Base-by-base conservation (phyloP, 139 green algal genomes). In the Chlorella sp. region DNA sequence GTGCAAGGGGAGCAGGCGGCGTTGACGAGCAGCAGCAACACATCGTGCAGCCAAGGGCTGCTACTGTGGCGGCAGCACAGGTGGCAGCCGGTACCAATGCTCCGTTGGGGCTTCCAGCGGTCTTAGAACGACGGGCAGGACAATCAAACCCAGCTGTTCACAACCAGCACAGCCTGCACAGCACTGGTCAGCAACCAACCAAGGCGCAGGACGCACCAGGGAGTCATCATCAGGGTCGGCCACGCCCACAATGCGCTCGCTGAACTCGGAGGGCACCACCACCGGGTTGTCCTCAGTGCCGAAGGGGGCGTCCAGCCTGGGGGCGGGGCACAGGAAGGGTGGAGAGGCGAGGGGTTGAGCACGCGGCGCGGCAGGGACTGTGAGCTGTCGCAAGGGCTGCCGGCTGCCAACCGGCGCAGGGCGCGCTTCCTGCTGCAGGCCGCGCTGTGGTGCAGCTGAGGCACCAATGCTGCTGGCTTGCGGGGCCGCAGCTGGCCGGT, bases 171-270 rank as follows among this genome's bases (percentile, higher is more conserved):
- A 69, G 63, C 17, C 44, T 51, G 44, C 44, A n/a, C n/a, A 51
- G 44, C 44, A 51, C 44, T 9, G 7, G 44, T 9, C 9, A 16
- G 44, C 44, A 51, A 69, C 18, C 63, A 16, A 69, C 63, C 63
- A 69, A 6, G 2, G 2, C 18, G 1, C 69, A 38, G 63, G 78
- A 56, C 81, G 30, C 88, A 93, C 85, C 81, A 91, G 67, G 32
- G 88, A 94, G 88, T 96, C 93, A 84, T 96, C 93, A 62, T 95
- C 92, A 15, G 93, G 93, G 85, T 96, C 93, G n/a, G 88, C 85
- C 34, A 95, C 92, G 17, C 93, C 93, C 64, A 96, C 93, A 60
- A 96, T 91, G 55, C 93, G 83, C 74, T 95, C 88, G 30, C 57
- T 55, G 64, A 89, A 91, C 57, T 81, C 83, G 9, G 87, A 93